These are phyloP conservation scores for Saturnispora zaruensis DNA, from an alignment of 805 yeast species.

Conservation along the genomic window DNA sequence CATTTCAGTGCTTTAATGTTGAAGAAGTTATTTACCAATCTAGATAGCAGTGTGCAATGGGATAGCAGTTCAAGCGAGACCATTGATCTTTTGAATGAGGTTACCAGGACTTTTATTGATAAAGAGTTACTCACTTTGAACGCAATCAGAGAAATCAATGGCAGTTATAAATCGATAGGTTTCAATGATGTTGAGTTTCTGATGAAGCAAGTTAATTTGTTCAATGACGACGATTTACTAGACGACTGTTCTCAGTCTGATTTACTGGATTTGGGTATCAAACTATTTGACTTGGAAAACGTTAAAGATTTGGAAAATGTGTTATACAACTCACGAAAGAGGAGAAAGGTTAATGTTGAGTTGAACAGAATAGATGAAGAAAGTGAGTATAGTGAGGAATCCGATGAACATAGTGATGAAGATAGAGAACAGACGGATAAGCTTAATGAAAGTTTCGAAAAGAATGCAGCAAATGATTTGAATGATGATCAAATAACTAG, in stretches of 20 bases:
- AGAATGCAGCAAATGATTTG: not conserved
- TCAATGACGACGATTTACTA: slow-evolving; percentile 11
- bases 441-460: slow-evolving; percentile 4
- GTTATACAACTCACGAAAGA: not conserved
- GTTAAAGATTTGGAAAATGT: slow-evolving; percentile 11
- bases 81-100: not conserved
- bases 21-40: slow-evolving; percentile 2
- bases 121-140: not conserved
- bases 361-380: not conserved
- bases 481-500: not conserved
- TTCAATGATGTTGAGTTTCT: not conserved
- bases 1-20: not conserved
- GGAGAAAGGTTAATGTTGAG: not conserved
- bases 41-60: not conserved
- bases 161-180: not conserved
- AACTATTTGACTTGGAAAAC: slow-evolving; percentile 13
- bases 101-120: not conserved
- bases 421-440: slow-evolving; percentile 7
- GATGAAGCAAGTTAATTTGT: not conserved
- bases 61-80: not conserved
- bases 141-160: not conserved
- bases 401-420: slow-evolving; percentile 4
- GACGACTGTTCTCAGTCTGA: slow-evolving; percentile 15
- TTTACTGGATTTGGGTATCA: slow-evolving; percentile 10
- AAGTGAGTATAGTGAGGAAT: not conserved